These are phyloP conservation scores for Codiaeum variegatum DNA, from an alignment of 441 rosid species.

Conservation along the genomic window DNA sequence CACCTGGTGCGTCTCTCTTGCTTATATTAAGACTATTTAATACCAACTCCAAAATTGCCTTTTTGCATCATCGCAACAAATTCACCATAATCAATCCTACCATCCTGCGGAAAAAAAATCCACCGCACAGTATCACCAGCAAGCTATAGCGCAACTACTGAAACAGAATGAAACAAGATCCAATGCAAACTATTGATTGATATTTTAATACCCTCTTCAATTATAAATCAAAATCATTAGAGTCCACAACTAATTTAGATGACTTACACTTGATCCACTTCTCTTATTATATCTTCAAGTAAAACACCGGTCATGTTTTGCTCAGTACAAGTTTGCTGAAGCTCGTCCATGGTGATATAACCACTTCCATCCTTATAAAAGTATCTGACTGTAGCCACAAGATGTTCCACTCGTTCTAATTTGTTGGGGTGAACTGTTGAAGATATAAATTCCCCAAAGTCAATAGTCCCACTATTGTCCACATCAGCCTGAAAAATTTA, in stretches of 20 bases:
- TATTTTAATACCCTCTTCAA: background rate
- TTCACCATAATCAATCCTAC: conserved; percentile 89
- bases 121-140: background rate
- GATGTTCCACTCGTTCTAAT: conserved; percentile 95
- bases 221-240: background rate
- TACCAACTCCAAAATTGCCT: conserved; percentile 84
- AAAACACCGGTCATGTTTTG: conserved; percentile 89
- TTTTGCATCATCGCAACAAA: conserved; percentile 99
- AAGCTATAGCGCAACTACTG: background rate
- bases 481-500: conserved; percentile 80
- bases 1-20: conserved; percentile 72
- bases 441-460: conserved; percentile 94
- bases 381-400: conserved; percentile 89
- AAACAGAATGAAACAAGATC: background rate
- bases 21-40: conserved; percentile 85
- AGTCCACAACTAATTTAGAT: background rate
- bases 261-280: conserved; percentile 90
- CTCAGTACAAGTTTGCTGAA: conserved; percentile 88
- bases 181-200: background rate
- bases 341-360: conserved; percentile 94
- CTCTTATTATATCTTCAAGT: conserved; percentile 85
- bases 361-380: conserved; percentile 97
- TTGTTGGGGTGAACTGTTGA: conserved; percentile 95
- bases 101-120: conserved; percentile 56
- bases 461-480: conserved; percentile 95